phyloP scores from a whole-genome alignment of 495 filamentous ascomycete genomes.

The Penicillium nucicola region DNA sequence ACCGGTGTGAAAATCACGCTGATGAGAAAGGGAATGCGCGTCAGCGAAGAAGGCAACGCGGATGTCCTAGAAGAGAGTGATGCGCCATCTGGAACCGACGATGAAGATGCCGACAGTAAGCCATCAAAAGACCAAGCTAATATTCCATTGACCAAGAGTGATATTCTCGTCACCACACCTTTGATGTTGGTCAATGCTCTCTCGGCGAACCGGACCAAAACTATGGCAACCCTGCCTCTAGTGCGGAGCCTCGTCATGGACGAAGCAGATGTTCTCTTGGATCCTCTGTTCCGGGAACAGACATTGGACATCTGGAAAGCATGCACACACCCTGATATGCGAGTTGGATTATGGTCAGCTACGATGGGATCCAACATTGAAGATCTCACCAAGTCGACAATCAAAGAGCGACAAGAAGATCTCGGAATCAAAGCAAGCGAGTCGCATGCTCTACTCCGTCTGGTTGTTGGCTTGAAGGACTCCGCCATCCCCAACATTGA shows the following conservation, averaged over 20 bases:
- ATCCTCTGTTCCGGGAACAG: constrained; percentile 86
- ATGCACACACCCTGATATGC: constrained; percentile 62
- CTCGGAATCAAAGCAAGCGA: constrained; percentile 16
- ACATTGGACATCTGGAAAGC: constrained; percentile 82
- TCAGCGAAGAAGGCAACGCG: constrained; percentile 37
- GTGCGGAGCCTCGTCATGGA: constrained; percentile 78
- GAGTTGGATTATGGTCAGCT: constrained; percentile 85
- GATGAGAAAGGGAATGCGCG: constrained; percentile 79
- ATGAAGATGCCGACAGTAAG: constrained; percentile 37
- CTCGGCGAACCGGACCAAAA: constrained; percentile 43
- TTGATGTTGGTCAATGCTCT: constrained; percentile 73
- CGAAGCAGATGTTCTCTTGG: constrained; percentile 92
- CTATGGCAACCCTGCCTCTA: constrained; percentile 51
- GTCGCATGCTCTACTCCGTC: constrained; percentile 61
- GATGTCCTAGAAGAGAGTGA: constrained; percentile 41
- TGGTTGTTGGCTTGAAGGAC: constrained; percentile 93
- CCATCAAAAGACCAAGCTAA: constrained; percentile 36
- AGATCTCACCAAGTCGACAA: constrained; percentile 62
- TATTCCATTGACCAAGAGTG: constrained; percentile 57
- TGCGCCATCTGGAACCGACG: constrained; percentile 33
- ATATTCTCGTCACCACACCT: constrained; percentile 89
- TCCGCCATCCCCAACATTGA: constrained; percentile 87
- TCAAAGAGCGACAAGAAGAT: constrained; percentile 45
- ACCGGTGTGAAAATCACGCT: constrained; percentile 77
- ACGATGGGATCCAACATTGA: constrained; percentile 96